Percentiles rank a stretch among this genome's conserved stretches.
Evolutionary conservation across 805 yeast genomes (phyloP).

Genomic region (Teunomyces barrocoloradensis): DNA sequence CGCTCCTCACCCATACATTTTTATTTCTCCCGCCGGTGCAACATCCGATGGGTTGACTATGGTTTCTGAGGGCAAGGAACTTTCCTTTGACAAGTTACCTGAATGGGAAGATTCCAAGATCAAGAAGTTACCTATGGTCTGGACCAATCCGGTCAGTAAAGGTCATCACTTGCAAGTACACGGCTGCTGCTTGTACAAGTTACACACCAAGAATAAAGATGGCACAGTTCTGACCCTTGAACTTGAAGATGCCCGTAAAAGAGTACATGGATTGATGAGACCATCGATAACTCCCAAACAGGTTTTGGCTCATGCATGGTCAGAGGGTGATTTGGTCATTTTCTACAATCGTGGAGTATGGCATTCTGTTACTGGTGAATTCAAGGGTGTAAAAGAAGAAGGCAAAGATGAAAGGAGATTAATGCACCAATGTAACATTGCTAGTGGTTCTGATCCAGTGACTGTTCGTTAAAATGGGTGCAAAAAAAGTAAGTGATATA

Average conservation of each 20-base stretch:
- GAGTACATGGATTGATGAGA: slow-evolving; percentile 72
- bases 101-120: slow-evolving; percentile 79
- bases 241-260: slow-evolving; percentile 70
- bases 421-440: slow-evolving; percentile 94
- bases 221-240: slow-evolving; percentile 47
- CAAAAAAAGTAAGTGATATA: background rate
- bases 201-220: slow-evolving; percentile 55
- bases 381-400: slow-evolving; percentile 40
- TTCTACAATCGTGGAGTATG: slow-evolving; percentile 88
- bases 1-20: slow-evolving; percentile 92
- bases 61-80: slow-evolving; percentile 76
- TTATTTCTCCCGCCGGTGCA: slow-evolving; percentile 75
- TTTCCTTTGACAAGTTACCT: slow-evolving; percentile 65
- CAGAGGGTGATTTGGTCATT: slow-evolving; percentile 78
- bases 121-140: slow-evolving; percentile 78
- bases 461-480: slow-evolving; percentile 6
- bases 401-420: slow-evolving; percentile 72
- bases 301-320: slow-evolving; percentile 82
- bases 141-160: slow-evolving; percentile 89
- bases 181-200: slow-evolving; percentile 77
- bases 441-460: slow-evolving; percentile 70
- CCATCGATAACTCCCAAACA: slow-evolving; percentile 76
- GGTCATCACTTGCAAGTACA: slow-evolving; percentile 83
- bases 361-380: slow-evolving; percentile 91
- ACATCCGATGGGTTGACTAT: slow-evolving; percentile 85